Evolutionary conservation across 768 basidiomycete species (phyloP).

Genomic region (Psilocybe sp.): DNA sequence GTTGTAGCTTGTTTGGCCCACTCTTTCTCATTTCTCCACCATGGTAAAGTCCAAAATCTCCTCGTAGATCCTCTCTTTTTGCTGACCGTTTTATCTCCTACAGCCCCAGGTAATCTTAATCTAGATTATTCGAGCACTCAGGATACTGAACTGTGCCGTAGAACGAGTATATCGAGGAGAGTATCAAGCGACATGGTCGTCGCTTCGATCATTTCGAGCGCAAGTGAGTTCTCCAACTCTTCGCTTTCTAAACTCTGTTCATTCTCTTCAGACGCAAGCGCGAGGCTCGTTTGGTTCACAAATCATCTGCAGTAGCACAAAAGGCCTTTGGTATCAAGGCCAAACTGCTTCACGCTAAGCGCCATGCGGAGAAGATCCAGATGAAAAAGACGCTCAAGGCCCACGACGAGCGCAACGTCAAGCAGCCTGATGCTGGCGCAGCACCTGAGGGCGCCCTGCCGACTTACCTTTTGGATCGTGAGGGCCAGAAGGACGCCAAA

Average conservation of each 20-base stretch:
- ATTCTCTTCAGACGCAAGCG: constrained; percentile 63
- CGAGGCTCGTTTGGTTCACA: constrained; percentile 75
- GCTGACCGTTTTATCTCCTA: constrained; percentile 11
- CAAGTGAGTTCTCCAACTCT: constrained; percentile 55
- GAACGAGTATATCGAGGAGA: constrained; percentile 99
- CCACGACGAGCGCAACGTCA: constrained; percentile 98
- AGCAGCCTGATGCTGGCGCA: constrained; percentile 81
- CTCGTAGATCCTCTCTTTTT: constrained; percentile 6
- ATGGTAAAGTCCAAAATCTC: constrained; percentile 35
- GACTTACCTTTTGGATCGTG: constrained; percentile 93
- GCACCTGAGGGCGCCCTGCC: constrained; percentile 91
- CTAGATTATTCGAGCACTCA: background rate
- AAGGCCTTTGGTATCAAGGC: constrained; percentile 96
- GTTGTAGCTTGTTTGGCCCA: constrained; percentile 28
- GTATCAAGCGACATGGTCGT: constrained; percentile 94
- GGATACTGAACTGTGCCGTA: constrained; percentile 25
- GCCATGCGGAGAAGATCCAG: constrained; percentile 96
- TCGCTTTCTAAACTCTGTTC: background rate
- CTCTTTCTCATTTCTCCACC: constrained; percentile 24
- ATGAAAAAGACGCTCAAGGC: constrained; percentile 99
- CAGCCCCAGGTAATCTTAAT: constrained; percentile 62
- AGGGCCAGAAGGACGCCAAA: constrained; percentile 98
- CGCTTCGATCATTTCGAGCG: constrained; percentile 94
- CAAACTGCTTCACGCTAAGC: constrained; percentile 95
- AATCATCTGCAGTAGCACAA: constrained; percentile 81